Evolutionary conservation across 1,284 basidiomycete genomes (phyloP), one percentile per base, ranked within the genome.

Genomic region (Rhodotorula sp.): DNA sequence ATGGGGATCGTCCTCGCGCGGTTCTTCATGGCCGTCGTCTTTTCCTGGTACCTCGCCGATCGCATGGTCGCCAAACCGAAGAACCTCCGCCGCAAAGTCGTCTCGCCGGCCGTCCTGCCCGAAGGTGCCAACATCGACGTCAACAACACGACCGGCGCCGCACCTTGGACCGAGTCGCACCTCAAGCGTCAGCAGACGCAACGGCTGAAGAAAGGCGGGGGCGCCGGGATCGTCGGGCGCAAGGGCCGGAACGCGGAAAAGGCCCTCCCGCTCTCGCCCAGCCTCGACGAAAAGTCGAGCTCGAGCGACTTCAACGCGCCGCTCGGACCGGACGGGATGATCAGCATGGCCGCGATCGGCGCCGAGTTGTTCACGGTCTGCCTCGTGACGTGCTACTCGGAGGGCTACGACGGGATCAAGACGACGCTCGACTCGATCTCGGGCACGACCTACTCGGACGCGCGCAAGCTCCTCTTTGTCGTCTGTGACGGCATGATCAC

Each of bases 401-500:
- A 99, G 83, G 94, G 93, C 67, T 91, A 93, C 81, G 93, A 94
- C 56, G 93, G 92, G 1, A 86, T 99, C 76, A 86, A 91, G 62
- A 91, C 90, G 4, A 99, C 97, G 0, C 86, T 98, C 69, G 94
- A 98, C 81, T 92, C 93, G 10, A 93, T 99, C 69, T 92, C 93
- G 0, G 84, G 84, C 57, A 97, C 95, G 1, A 90, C 87, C 6
- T 99, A 98, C 82, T 92, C 93, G 14, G 95, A 98, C 82, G 85
- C 87, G 52, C 86, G 95, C 68, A 99, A 99, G 81, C 85, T 99
- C 29, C 83, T 99, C 56, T 97, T 97, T 81, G 86, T 99, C 68
- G 90, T 99, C 14, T 96, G 95, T 51, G 97, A 99, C 81, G 97
- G 97, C 8, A 98, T 99, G 93, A 94, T 99, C 76, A 99, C 96